phyloP scores from a whole-genome alignment of 2,329 filamentous ascomycete species.

The Sporothrix dimorphospora region DNA sequence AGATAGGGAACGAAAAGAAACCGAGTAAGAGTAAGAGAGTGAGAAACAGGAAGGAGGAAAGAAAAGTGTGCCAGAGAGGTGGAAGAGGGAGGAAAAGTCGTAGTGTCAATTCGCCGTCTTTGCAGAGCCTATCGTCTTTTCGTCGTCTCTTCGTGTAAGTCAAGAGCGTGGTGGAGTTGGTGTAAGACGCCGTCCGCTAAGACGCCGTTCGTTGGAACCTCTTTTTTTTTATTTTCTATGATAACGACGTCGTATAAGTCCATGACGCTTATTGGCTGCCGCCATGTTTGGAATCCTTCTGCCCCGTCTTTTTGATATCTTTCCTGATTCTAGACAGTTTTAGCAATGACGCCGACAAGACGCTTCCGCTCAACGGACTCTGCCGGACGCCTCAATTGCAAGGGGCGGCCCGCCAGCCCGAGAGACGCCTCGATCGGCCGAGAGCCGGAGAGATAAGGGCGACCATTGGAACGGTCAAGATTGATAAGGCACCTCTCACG shows the following conservation, averaged over 20 bases:
- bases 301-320: neutral
- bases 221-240: neutral
- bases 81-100: neutral
- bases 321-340: too few relatives aligned
- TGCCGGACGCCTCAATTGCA: neutral
- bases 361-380: neutral
- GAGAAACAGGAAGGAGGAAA: neutral
- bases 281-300: neutral
- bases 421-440: neutral
- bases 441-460: neutral
- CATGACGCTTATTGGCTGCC: conserved; percentile 12
- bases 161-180: conserved; percentile 1
- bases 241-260: conserved; percentile 22
- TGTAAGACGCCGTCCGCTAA: conserved; percentile 7
- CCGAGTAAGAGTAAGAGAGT: neutral
- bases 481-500: neutral
- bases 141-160: neutral
- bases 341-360: neutral
- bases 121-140: neutral
- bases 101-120: conserved; percentile 1
- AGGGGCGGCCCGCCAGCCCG: conserved; percentile 4
- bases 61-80: neutral
- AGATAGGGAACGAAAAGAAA: neutral
- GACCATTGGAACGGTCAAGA: too few relatives aligned
- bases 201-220: neutral